phyloP scores from a whole-genome alignment of 441 rosid genomes.

The California macrophylla region DNA sequence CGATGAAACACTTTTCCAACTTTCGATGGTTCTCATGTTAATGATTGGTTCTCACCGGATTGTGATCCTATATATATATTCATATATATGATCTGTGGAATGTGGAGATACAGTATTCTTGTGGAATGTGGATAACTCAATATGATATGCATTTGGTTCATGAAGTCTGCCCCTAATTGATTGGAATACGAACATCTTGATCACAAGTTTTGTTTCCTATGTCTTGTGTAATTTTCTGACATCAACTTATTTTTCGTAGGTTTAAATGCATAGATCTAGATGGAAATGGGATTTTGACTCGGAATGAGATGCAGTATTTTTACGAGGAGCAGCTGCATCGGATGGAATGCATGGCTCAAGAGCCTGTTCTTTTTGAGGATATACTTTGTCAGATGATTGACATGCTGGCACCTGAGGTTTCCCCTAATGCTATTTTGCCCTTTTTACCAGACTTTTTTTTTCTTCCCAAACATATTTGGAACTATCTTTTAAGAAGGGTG shows the following conservation, averaged over 20 bases:
- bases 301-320: slow-evolving; percentile 51
- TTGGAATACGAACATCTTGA: too few species aligned
- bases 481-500: too few species aligned
- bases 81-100: too few species aligned
- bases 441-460: not conserved
- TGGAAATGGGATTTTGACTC: slow-evolving; percentile 47
- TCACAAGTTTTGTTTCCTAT: too few species aligned
- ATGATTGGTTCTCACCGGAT: too few species aligned
- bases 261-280: slow-evolving; percentile 57
- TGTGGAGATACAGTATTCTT: too few species aligned
- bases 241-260: slow-evolving; percentile 24
- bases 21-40: too few species aligned
- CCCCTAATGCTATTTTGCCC: not conserved
- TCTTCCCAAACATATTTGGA: not conserved
- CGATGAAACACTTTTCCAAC: too few species aligned
- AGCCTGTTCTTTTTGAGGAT: slow-evolving; percentile 46
- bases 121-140: too few species aligned
- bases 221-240: not conserved
- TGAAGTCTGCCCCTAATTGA: too few species aligned
- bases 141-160: too few species aligned
- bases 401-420: slow-evolving; percentile 55
- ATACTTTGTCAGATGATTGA: slow-evolving; percentile 52
- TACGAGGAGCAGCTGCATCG: slow-evolving; percentile 60
- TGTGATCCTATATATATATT: too few species aligned
- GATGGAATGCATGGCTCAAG: slow-evolving; percentile 56